Evolutionary conservation across 345 rosid species (phyloP).

Genomic region (Isatis tinctoria): DNA sequence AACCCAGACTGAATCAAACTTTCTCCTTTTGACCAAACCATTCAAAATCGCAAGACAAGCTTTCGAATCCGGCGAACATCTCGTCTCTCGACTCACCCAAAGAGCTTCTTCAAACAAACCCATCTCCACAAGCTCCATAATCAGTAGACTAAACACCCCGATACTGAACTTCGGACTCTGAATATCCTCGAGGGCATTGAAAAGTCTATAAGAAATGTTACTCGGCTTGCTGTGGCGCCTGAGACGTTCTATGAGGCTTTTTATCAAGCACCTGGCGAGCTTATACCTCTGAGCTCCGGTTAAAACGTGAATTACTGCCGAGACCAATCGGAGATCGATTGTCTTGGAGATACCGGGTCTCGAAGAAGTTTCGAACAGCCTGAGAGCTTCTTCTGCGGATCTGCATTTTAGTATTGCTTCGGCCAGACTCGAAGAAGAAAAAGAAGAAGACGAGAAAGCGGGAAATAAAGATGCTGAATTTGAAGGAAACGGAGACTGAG

Average conservation of each 20-base stretch:
- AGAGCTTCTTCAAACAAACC: slow-evolving; percentile 57
- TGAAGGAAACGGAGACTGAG: slow-evolving; percentile 5
- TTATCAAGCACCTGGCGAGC: slow-evolving; percentile 64
- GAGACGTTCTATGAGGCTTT: slow-evolving; percentile 45
- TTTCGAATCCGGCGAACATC: slow-evolving; percentile 38
- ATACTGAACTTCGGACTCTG: slow-evolving; percentile 29
- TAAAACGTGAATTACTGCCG: slow-evolving; percentile 35
- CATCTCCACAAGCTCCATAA: slow-evolving; percentile 51
- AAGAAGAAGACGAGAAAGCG: slow-evolving; percentile 11
- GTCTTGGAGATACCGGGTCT: slow-evolving; percentile 19
- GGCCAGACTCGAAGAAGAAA: slow-evolving; percentile 32
- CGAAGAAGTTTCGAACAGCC: slow-evolving; percentile 31
- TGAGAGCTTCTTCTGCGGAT: slow-evolving; percentile 42
- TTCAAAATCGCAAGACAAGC: slow-evolving; percentile 53
- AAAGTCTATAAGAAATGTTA: slow-evolving; percentile 30
- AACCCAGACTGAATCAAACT: slow-evolving; percentile 48
- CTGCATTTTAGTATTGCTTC: slow-evolving; percentile 39
- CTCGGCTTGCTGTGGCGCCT: slow-evolving; percentile 30
- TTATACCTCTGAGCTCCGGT: slow-evolving; percentile 33
- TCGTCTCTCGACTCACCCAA: slow-evolving; percentile 46
- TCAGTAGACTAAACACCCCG: slow-evolving; percentile 48
- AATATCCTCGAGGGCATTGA: slow-evolving; percentile 39
- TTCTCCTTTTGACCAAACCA: slow-evolving; percentile 43
- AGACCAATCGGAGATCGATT: slow-evolving; percentile 33
- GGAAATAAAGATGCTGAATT: slow-evolving; percentile 4